A percentile compares a stretch with the other conserved stretches of the same genome.
phyloP scores from a whole-genome alignment of 805 yeast species.

The Hanseniaspora taiwanica region DNA sequence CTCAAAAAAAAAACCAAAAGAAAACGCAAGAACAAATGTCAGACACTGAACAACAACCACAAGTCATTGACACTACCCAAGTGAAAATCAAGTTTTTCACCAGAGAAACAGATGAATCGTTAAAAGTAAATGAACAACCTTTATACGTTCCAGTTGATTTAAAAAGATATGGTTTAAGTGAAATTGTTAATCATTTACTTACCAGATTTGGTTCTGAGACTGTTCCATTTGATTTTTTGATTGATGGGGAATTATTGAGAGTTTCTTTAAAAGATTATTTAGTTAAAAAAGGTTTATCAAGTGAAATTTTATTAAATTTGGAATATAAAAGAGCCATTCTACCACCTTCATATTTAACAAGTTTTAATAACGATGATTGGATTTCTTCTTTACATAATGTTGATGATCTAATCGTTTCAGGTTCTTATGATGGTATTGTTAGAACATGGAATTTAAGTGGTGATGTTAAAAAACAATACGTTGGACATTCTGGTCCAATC shows the following conservation, averaged over 20 bases:
- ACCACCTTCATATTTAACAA: slow-evolving; percentile 86
- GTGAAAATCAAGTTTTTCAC: slow-evolving; percentile 75
- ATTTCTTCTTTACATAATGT: slow-evolving; percentile 51
- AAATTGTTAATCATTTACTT: slow-evolving; percentile 84
- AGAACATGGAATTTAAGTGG: slow-evolving; percentile 81
- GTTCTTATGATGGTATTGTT: slow-evolving; percentile 90
- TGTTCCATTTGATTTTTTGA: slow-evolving; percentile 84
- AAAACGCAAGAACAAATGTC: background rate
- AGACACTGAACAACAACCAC: background rate
- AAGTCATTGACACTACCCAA: slow-evolving; percentile 34
- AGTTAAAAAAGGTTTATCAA: slow-evolving; percentile 60
- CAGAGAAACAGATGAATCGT: slow-evolving; percentile 60
- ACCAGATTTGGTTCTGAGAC: slow-evolving; percentile 26
- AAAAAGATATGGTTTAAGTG: slow-evolving; percentile 86
- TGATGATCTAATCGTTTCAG: slow-evolving; percentile 49
- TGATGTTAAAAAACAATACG: slow-evolving; percentile 60
- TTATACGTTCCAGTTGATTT: slow-evolving; percentile 75
- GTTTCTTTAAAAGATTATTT: slow-evolving; percentile 72
- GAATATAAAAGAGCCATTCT: slow-evolving; percentile 88
- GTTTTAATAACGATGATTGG: slow-evolving; percentile 93
- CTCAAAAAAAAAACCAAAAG: background rate
- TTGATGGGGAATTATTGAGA: slow-evolving; percentile 72
- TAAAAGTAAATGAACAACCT: slow-evolving; percentile 70
- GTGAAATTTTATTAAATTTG: slow-evolving; percentile 63
- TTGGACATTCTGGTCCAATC: slow-evolving; percentile 83